phyloP scores from a whole-genome alignment of 2,329 filamentous ascomycete genomes.

The Colletotrichum cuscutae region DNA sequence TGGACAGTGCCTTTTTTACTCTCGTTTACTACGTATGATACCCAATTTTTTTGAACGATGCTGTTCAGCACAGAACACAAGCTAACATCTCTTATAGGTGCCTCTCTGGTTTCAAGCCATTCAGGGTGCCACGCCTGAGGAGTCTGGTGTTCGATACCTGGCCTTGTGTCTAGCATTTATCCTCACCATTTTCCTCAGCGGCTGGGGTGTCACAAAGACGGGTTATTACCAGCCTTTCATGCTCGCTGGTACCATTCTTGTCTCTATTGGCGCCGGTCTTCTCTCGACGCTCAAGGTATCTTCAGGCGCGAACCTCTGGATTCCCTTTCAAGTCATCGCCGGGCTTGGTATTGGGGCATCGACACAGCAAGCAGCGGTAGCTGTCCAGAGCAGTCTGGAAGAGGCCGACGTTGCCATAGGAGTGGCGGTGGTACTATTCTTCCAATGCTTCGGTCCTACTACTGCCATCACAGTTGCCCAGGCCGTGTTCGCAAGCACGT shows the following conservation, averaged over 20 bases:
- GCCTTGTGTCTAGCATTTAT: constrained; percentile 42
- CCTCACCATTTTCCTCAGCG: constrained; percentile 38
- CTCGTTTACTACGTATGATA: constrained; percentile 18
- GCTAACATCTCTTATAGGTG: constrained; percentile 33
- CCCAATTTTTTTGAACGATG: too few relatives aligned
- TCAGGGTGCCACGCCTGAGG: constrained; percentile 43
- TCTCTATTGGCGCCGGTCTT: constrained; percentile 38
- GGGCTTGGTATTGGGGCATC: constrained; percentile 17
- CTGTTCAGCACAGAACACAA: background rate
- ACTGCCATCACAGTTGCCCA: constrained; percentile 15
- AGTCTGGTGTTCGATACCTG: constrained; percentile 46
- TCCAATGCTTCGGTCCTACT: constrained; percentile 22
- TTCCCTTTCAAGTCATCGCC: constrained; percentile 37
- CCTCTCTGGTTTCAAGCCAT: constrained; percentile 49
- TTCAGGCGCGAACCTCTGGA: constrained; percentile 46
- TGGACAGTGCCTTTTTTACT: constrained; percentile 29
- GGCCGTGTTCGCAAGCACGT: background rate
- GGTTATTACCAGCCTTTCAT: constrained; percentile 50
- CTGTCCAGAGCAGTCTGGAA: background rate
- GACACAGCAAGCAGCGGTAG: constrained; percentile 26
- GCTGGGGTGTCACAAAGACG: constrained; percentile 38
- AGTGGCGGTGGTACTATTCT: constrained; percentile 12
- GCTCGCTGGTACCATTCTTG: constrained; percentile 42
- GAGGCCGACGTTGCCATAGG: constrained; percentile 14
- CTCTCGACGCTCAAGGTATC: constrained; percentile 22